Percentiles rank a stretch among this genome's conserved stretches.
Conservation (phyloP, 2,329 filamentous ascomycete genomes). For the Sarocladium brachiariae region DNA sequence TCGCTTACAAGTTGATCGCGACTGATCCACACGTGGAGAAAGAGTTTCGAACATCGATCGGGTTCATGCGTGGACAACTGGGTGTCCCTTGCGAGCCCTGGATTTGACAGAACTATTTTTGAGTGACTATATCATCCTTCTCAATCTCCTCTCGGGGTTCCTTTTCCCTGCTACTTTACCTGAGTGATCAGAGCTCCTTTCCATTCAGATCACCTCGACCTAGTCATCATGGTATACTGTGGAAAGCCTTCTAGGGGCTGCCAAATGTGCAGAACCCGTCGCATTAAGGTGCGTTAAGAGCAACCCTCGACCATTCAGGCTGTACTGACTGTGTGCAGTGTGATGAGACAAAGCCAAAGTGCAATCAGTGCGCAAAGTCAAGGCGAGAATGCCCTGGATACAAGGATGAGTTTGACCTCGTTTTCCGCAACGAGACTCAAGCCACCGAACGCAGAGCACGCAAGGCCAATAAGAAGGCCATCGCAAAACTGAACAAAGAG, state of each 20-base stretch:
- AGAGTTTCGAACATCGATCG: slow-evolving; percentile 2
- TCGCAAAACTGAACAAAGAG: slow-evolving; percentile 27
- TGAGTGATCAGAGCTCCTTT: not conserved
- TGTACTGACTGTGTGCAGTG: slow-evolving; percentile 39
- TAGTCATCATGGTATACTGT: slow-evolving; percentile 52
- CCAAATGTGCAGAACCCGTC: slow-evolving; percentile 65
- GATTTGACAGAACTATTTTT: not conserved
- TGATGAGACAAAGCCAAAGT: slow-evolving; percentile 60
- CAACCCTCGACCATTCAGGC: not conserved
- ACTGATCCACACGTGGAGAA: slow-evolving; percentile 5
- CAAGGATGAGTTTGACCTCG: slow-evolving; percentile 64
- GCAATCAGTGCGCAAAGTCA: slow-evolving; percentile 58
- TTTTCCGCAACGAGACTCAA: slow-evolving; percentile 66
- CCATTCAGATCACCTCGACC: not conserved
- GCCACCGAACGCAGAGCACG: slow-evolving; percentile 58
- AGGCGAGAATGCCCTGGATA: slow-evolving; percentile 59
- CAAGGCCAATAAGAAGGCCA: slow-evolving; percentile 44
- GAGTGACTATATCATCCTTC: not conserved
- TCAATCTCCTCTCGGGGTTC: not conserved
- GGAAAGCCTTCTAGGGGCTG: slow-evolving; percentile 63
- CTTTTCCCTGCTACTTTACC: no score
- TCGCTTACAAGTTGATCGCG: not conserved
- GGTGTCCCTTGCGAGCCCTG: slow-evolving; percentile 1
- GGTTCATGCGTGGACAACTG: slow-evolving; percentile 5
- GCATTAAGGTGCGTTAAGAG: slow-evolving; percentile 57